A percentile compares a stretch with the other conserved stretches of the same genome.
phyloP scores from a whole-genome alignment of 2,329 filamentous ascomycete species.

The Exophiala phaeomuriformis region DNA sequence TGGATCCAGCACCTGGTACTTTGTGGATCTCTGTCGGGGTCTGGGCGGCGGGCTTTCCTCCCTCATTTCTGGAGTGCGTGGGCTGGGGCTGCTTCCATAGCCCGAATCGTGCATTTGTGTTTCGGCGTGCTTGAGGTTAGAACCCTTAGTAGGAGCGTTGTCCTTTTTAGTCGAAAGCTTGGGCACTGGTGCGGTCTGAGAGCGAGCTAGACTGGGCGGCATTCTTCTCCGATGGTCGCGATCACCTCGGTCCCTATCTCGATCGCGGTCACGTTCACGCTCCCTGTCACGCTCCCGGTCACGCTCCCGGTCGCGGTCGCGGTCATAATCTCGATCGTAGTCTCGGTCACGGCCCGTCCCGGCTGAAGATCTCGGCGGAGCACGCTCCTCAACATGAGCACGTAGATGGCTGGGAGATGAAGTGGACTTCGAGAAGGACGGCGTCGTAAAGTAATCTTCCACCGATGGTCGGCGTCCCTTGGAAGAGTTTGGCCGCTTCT shows the following conservation, averaged over 20 bases:
- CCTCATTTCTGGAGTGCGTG: slow-evolving; percentile 38
- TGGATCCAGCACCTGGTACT: slow-evolving; percentile 21
- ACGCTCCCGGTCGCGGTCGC: slow-evolving; percentile 1
- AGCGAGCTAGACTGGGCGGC: slow-evolving; percentile 29
- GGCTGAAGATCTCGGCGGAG: slow-evolving; percentile 2
- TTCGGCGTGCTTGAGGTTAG: slow-evolving; percentile 34
- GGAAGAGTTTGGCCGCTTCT: slow-evolving; percentile 29
- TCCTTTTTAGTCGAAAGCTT: slow-evolving; percentile 28
- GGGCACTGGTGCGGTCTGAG: slow-evolving; percentile 30
- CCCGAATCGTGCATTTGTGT: slow-evolving; percentile 37
- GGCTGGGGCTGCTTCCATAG: slow-evolving; percentile 36
- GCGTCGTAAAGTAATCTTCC: slow-evolving; percentile 25
- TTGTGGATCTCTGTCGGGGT: slow-evolving; percentile 17
- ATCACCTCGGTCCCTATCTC: slow-evolving; percentile 9
- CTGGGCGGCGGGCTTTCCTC: slow-evolving; percentile 28
- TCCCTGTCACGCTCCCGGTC: slow-evolving; percentile 9
- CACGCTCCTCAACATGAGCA: slow-evolving; percentile 21
- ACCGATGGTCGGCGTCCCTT: slow-evolving; percentile 31
- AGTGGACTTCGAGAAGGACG: slow-evolving; percentile 31
- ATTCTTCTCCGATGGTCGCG: slow-evolving; percentile 23
- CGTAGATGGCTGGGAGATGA: slow-evolving; percentile 30
- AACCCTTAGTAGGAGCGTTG: slow-evolving; percentile 30
- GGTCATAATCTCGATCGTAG: not conserved
- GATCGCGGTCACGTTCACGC: slow-evolving; percentile 8
- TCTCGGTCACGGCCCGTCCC: slow-evolving; percentile 2